Percentiles rank a stretch among this genome's conserved stretches.
Evolutionary conservation across 1,284 basidiomycete genomes (phyloP).

Genomic region (Ceratobasidium sp.): DNA sequence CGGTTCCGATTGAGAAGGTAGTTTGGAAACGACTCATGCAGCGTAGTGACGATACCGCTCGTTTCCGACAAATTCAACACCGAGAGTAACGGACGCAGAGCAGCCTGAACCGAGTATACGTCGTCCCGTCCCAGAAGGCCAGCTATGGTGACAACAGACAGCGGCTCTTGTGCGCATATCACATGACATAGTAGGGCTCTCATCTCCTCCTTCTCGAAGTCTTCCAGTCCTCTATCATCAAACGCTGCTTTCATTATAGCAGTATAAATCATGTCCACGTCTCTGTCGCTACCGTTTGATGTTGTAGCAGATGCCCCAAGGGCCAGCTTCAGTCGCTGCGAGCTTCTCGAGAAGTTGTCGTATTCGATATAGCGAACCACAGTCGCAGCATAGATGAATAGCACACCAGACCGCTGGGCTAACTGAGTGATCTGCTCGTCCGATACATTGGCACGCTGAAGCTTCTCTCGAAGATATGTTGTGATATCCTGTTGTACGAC

Average conservation of each 20-base stretch:
- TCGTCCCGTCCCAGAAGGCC: background rate
- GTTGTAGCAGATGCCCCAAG: background rate
- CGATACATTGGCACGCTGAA: background rate
- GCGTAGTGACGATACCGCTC: background rate
- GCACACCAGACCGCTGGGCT: background rate
- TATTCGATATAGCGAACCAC: constrained; percentile 11
- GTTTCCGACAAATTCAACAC: background rate
- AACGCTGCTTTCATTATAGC: constrained; percentile 9
- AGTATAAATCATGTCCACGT: background rate
- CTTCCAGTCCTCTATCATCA: background rate
- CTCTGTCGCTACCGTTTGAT: background rate
- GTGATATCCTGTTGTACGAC: constrained; percentile 11
- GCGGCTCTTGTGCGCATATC: constrained; percentile 15
- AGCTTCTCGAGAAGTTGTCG: background rate
- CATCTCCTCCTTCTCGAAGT: background rate
- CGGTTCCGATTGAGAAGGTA: background rate
- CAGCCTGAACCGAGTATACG: background rate
- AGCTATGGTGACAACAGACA: background rate
- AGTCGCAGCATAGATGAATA: constrained; percentile 39
- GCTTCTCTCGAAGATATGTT: background rate
- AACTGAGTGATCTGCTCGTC: background rate
- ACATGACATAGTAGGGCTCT: background rate
- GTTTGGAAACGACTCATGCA: constrained; percentile 29
- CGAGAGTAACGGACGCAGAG: constrained; percentile 5
- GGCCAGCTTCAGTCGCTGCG: background rate